Base-by-base conservation (phyloP, 1,284 basidiomycete genomes). In the Sporisorium reilianum region DNA sequence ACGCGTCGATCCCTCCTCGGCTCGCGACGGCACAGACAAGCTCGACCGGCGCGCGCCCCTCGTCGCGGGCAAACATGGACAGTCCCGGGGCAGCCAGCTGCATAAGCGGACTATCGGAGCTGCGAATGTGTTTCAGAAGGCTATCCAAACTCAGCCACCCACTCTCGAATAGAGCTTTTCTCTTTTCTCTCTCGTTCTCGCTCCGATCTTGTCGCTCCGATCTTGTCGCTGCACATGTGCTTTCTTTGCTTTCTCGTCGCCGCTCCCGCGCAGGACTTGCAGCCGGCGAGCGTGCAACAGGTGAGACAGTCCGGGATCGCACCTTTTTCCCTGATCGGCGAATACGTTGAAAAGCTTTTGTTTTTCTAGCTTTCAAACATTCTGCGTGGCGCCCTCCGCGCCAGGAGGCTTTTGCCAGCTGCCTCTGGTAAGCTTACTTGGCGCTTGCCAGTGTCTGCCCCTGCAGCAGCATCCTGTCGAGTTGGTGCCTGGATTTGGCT, bases 281-380 rank as follows among this genome's bases (percentile, higher is more conserved):
- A 28, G 25, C 23, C 23, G 12, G 25, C 4, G 28, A 48, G 42
- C 42, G 11, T 45, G 42, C 42, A 26, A 12, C 5, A 25, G 26
- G 7, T 28, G 45, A 46, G 26, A 46, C 26, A 28, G 16, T 46
- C 45, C 45, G 45, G 25, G 45, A 46, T 16, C 25, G 25, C 11
- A 6, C 26, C n/a, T 25, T 46, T 28, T 16, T 16, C 16, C 16
- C 18, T 26, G 7, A 30, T 48, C 46, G 46, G 46, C 46, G 28
- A 48, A 48, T 32, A 32, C n/a, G n/a, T n/a, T n/a, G n/a, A n/a
- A n/a, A n/a, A n/a, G n/a, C 36, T 48, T 46, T 28, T 30, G 5
- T 45, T 45, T 45, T 45, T 28, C 25, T 25, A 25, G 23, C 18
- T 28, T 45, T 16, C 26, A 28, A 45, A 28, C 25, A 28, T 28